phyloP scores from a whole-genome alignment of 176 grass and related monocot genomes.

The Oryza officinalis region DNA sequence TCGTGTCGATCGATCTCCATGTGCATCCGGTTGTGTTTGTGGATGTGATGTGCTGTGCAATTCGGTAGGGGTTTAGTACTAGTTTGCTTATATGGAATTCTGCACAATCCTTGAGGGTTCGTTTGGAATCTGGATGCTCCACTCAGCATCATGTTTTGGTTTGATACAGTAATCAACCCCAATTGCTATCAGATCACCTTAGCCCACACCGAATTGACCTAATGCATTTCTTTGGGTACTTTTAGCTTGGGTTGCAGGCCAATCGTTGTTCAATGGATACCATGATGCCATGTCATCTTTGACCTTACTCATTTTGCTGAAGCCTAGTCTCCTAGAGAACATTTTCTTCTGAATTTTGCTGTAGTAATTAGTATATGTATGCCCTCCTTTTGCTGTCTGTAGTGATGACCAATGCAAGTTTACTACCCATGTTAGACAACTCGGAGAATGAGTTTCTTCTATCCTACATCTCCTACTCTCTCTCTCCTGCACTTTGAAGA shows the following conservation, averaged over 20 bases:
- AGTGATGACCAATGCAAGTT: not conserved
- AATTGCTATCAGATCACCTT: not conserved
- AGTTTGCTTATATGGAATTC: conserved; percentile 6
- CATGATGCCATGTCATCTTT: not conserved
- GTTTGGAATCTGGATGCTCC: not conserved
- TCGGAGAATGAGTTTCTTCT: not conserved
- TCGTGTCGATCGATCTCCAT: not conserved
- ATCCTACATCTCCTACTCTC: not conserved
- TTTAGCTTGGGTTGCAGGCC: not conserved
- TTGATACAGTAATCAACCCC: not conserved
- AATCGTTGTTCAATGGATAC: not conserved
- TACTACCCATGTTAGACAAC: not conserved
- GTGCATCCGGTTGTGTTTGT: not conserved
- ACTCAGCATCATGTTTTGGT: not conserved
- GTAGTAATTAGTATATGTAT: not conserved
- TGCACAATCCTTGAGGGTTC: not conserved
- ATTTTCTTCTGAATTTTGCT: not conserved
- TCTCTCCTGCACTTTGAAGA: not conserved
- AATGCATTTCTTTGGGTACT: not conserved
- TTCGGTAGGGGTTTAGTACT: not conserved
- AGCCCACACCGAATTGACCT: not conserved
- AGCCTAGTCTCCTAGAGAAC: not conserved
- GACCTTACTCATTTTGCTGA: not conserved
- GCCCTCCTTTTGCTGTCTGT: not conserved
- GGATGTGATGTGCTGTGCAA: not conserved